phyloP scores from a whole-genome alignment of 2,329 filamentous ascomycete species.

The Ceratocystis smalleyi region DNA sequence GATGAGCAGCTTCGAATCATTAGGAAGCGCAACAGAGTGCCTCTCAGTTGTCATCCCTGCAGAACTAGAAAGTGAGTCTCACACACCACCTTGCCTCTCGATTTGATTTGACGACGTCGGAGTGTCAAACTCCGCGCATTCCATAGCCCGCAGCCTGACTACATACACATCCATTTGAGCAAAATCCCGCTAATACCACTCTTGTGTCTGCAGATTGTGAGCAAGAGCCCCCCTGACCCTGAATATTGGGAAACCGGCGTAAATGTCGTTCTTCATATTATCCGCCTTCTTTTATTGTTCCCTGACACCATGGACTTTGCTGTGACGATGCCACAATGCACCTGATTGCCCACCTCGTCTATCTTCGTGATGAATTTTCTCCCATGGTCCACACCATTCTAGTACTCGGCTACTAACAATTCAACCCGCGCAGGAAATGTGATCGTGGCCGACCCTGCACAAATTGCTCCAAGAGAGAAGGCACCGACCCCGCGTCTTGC shows the following conservation, averaged over 20 bases:
- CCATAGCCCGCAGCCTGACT: not conserved
- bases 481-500: slow-evolving; percentile 64
- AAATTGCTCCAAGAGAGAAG: slow-evolving; percentile 84
- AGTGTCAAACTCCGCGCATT: not conserved
- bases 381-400: not conserved
- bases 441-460: slow-evolving; percentile 82
- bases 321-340: no score
- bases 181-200: not conserved
- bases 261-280: no score
- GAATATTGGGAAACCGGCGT: no score
- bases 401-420: not conserved
- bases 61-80: slow-evolving; percentile 67
- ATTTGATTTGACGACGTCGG: no score
- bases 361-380: no score
- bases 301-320: no score
- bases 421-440: slow-evolving; percentile 52
- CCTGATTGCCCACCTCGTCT: no score
- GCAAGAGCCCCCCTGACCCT: not conserved
- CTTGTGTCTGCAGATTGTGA: slow-evolving; percentile 13
- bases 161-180: not conserved
- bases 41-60: slow-evolving; percentile 81
- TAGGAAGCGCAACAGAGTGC: slow-evolving; percentile 80
- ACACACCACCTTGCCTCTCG: slow-evolving; percentile 5
- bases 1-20: slow-evolving; percentile 78
- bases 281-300: no score